Percentiles rank a stretch among this genome's conserved stretches.
phyloP scores from a whole-genome alignment of 129 eudicot species.

The Pulicaria dysenterica region DNA sequence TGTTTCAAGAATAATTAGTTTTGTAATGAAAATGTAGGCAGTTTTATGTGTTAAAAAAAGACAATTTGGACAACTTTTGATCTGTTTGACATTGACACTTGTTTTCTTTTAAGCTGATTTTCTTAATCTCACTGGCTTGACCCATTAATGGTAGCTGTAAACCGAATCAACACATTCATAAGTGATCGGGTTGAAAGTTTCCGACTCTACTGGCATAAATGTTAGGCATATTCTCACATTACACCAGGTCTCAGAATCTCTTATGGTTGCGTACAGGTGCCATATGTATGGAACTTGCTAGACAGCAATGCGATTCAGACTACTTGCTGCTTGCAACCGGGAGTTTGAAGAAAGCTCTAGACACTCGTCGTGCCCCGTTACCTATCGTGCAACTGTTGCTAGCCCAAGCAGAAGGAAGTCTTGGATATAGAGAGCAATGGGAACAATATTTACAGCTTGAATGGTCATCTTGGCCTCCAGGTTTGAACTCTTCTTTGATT shows the following conservation, averaged over 20 bases:
- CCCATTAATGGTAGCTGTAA: neutral
- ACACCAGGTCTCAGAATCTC: neutral
- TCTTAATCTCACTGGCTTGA: neutral
- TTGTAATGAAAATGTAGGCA: neutral
- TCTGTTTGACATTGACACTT: neutral
- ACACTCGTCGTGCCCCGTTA: constrained; percentile 45
- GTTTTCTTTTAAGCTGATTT: neutral
- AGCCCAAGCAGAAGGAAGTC: constrained; percentile 94
- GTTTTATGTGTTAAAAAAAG: neutral
- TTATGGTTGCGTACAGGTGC: constrained; percentile 52
- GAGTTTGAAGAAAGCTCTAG: constrained; percentile 82
- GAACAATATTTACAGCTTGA: constrained; percentile 61
- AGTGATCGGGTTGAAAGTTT: neutral
- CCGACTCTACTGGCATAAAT: neutral
- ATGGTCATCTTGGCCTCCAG: constrained; percentile 94
- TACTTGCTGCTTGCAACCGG: constrained; percentile 63
- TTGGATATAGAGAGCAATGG: constrained; percentile 82
- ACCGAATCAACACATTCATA: neutral
- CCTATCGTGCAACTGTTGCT: constrained; percentile 68
- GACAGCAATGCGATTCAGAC: constrained; percentile 55
- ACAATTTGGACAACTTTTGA: constrained; percentile 1
- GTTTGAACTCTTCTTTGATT: constrained; percentile 39
- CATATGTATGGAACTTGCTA: constrained; percentile 88
- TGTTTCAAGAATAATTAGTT: neutral
- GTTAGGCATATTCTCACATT: neutral